phyloP scores from a whole-genome alignment of 768 basidiomycete genomes.

The Calocybe cyanea region DNA sequence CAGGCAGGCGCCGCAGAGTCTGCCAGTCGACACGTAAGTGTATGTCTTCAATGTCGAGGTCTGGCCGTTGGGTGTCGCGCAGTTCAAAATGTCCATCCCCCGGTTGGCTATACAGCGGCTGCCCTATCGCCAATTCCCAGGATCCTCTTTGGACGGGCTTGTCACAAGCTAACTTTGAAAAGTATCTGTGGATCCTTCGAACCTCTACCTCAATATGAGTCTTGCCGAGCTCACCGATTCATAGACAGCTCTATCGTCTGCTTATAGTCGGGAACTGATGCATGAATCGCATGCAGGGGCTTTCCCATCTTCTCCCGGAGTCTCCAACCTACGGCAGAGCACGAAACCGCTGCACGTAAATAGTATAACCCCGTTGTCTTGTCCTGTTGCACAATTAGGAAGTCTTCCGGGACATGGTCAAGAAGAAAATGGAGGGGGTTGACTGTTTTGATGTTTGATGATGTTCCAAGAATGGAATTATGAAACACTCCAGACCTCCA shows the following conservation, averaged over 20 bases:
- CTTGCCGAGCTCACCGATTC: conserved; percentile 34
- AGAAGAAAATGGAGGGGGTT: conserved; percentile 41
- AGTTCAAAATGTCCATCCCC: conserved; percentile 32
- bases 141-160: conserved; percentile 53
- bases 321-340: conserved; percentile 50
- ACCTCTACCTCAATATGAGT: background rate
- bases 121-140: conserved; percentile 48
- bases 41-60: conserved; percentile 36
- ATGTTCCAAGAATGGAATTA: conserved; percentile 38
- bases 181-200: conserved; percentile 30
- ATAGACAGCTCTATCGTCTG: conserved; percentile 46
- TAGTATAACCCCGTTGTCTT: conserved; percentile 38
- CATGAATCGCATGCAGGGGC: conserved; percentile 42
- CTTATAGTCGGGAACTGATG: conserved; percentile 46
- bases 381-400: conserved; percentile 39
- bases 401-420: conserved; percentile 52
- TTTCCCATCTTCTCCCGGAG: conserved; percentile 43
- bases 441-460: conserved; percentile 22
- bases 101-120: conserved; percentile 42
- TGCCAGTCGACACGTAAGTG: conserved; percentile 54
- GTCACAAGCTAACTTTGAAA: conserved; percentile 41
- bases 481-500: conserved; percentile 30
- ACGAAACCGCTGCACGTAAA: conserved; percentile 41
- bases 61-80: conserved; percentile 29
- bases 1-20: conserved; percentile 45